Evolutionary conservation across 345 rosid species (phyloP).

Genomic region (Rhodamnia rubescens): DNA sequence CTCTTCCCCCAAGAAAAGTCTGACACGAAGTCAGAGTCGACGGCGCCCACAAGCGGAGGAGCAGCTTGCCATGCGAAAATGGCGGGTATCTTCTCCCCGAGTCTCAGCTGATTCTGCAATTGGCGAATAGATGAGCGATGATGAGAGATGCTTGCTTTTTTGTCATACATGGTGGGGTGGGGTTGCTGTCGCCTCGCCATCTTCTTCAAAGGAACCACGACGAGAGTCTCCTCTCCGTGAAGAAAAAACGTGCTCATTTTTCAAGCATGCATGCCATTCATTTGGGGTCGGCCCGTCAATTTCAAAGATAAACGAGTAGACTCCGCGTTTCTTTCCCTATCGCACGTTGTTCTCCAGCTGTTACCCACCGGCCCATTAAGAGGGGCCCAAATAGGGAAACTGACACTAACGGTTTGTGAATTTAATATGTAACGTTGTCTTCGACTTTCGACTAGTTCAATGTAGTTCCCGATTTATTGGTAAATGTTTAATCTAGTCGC

Average conservation of each 20-base stretch:
- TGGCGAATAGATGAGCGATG: neutral
- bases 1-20: neutral
- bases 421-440: fast-evolving
- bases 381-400: no score
- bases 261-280: neutral
- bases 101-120: neutral
- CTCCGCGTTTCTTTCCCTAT: neutral
- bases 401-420: fast-evolving
- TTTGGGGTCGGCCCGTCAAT: neutral
- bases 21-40: neutral
- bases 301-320: neutral
- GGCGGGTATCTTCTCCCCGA: neutral
- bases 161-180: neutral
- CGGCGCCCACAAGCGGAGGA: neutral
- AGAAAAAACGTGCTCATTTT: neutral
- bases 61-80: neutral
- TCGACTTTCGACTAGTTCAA: fast-evolving
- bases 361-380: neutral
- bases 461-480: fast-evolving
- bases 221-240: neutral
- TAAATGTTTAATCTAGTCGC: neutral
- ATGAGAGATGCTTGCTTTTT: neutral
- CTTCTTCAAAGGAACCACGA: neutral
- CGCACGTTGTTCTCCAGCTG: neutral
- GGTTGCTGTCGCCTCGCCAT: neutral